Evolutionary conservation across 75 land plant species (phyloP), one percentile per base, ranked within the genome.

Genomic region (Picea sitchensis): DNA sequence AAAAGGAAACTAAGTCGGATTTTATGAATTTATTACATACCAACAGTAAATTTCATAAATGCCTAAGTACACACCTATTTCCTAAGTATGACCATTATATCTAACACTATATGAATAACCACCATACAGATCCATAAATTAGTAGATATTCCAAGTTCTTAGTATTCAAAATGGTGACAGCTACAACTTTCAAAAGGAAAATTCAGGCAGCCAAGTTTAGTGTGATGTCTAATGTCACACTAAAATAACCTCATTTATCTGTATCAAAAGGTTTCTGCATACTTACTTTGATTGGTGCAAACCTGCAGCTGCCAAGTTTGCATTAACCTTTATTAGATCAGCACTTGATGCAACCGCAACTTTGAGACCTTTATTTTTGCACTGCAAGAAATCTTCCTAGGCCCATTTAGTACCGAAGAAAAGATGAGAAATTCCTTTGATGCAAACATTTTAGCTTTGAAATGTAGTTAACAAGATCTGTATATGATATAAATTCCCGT

Each of bases 341-440:
- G 99, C 99, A 86, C 99, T 98, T 15, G 98, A 98, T 75, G 99
- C 99, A 79, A 98, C 96, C 74, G 99, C 99, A 60, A 95, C 88
- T 79, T 93, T 97, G 17, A 97, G 90, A 11, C 99, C 96, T 31
- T 81, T 88, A 54, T 65, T 79, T 82, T 93, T 97, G 82, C 99
- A 97, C 99, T 97, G 91, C 84, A 72, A 78, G 38, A 31, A 47
- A 61, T 54, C 20, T 5, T 26, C 36, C 76, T 56, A 34, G 36
- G 80, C 59, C 79, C 44, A 47, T 32, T 68, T 26, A 79, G 18
- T 30, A 78, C 58, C 60, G n/a, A 65, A 61, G 38, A 38, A 32
- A 36, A 56, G 4, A 18, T 58, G 69, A 71, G 54, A 60, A 58
- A 56, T 20, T 75, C 60, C 31, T 23, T 62, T 51, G 56, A 71